These are phyloP conservation scores for Mycena filopes DNA, from an alignment of 768 basidiomycete genomes.

Conservation along the genomic window DNA sequence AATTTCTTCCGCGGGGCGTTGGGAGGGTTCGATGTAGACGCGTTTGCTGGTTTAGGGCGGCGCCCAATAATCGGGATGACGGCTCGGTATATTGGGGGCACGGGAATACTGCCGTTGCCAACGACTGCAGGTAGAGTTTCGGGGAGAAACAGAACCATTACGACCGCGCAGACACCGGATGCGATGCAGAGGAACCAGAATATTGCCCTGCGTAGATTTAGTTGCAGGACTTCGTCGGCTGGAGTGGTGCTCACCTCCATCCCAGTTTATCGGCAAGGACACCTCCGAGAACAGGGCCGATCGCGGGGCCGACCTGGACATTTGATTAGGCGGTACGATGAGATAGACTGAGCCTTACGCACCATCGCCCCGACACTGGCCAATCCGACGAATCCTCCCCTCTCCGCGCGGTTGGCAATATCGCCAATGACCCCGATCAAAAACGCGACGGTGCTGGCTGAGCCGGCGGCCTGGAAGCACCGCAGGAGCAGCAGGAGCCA, in stretches of 20 bases:
- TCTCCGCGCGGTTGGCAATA: slow-evolving; percentile 76
- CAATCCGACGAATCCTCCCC: slow-evolving; percentile 79
- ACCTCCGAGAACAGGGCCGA: slow-evolving; percentile 74
- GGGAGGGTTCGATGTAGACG: slow-evolving; percentile 33
- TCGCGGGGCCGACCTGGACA: slow-evolving; percentile 65
- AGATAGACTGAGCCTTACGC: background rate
- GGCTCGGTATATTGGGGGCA: slow-evolving; percentile 59
- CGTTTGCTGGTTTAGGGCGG: slow-evolving; percentile 37
- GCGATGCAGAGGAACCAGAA: slow-evolving; percentile 72
- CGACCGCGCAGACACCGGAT: slow-evolving; percentile 54
- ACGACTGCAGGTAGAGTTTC: slow-evolving; percentile 66
- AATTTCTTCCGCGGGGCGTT: slow-evolving; percentile 44
- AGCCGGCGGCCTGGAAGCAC: slow-evolving; percentile 82
- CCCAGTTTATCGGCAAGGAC: slow-evolving; percentile 67
- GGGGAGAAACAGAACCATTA: slow-evolving; percentile 62
- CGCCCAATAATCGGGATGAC: slow-evolving; percentile 60
- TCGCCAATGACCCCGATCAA: slow-evolving; percentile 84
- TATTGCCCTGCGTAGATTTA: slow-evolving; percentile 53
- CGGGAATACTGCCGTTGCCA: slow-evolving; percentile 61
- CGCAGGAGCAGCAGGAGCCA: slow-evolving; percentile 84
- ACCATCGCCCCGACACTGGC: slow-evolving; percentile 74
- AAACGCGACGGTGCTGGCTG: slow-evolving; percentile 79
- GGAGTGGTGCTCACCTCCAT: slow-evolving; percentile 63
- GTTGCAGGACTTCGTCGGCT: background rate
- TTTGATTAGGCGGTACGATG: slow-evolving; percentile 21